Conservation (phyloP, 768 basidiomycete species). For the Leccinum broughii region DNA sequence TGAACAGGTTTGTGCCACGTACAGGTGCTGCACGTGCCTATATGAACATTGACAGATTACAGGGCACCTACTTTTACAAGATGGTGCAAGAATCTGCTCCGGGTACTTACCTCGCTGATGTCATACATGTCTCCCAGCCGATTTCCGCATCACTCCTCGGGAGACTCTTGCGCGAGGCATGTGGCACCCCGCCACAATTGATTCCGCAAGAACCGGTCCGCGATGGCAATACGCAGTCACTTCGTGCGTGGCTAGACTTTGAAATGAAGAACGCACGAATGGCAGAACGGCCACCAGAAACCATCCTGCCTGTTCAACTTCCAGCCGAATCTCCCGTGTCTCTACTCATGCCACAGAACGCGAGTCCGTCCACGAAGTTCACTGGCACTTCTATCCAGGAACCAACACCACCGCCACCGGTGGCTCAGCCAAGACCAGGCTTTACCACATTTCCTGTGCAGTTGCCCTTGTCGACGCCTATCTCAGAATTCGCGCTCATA, state of each 20-base stretch:
- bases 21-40: background rate
- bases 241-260: background rate
- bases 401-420: background rate
- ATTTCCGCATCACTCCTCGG: background rate
- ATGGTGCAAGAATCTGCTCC: background rate
- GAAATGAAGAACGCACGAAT: background rate
- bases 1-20: slow-evolving; percentile 2
- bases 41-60: background rate
- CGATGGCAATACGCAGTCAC: background rate
- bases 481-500: background rate
- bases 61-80: slow-evolving; percentile 3
- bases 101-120: slow-evolving; percentile 1
- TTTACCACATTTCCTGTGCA: background rate
- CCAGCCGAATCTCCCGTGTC: background rate
- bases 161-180: slow-evolving; percentile 8
- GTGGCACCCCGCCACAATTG: background rate
- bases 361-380: background rate
- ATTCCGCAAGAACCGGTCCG: background rate
- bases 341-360: background rate
- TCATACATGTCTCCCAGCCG: background rate
- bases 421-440: background rate
- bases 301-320: background rate
- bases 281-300: background rate
- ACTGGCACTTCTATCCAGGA: background rate
- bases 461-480: background rate